A percentile compares a stretch with the other conserved stretches of the same genome.
Evolutionary conservation across 306 rosid genomes (phyloP).

Genomic region (Cucurbita moschata): DNA sequence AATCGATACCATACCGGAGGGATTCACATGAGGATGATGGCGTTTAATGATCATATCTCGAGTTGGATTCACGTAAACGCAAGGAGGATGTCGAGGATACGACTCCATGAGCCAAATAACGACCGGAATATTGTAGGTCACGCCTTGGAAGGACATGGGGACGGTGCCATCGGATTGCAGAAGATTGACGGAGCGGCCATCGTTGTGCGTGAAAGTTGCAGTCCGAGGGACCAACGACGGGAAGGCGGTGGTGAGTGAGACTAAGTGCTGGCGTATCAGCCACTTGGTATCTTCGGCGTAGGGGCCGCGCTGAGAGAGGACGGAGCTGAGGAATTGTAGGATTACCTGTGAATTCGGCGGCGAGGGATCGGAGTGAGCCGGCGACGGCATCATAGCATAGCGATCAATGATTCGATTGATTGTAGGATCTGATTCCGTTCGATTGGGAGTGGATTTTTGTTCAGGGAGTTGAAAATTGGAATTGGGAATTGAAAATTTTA

Average conservation of each 20-base stretch:
- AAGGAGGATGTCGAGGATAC: constrained; percentile 83
- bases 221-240: constrained; percentile 79
- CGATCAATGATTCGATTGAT: neutral
- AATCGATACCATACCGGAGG: constrained; percentile 65
- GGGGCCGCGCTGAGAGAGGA: constrained; percentile 94
- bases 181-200: constrained; percentile 82
- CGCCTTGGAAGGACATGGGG: constrained; percentile 59
- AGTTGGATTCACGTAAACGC: constrained; percentile 81
- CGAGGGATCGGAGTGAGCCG: constrained; percentile 16
- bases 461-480: neutral
- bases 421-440: neutral
- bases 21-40: constrained; percentile 57
- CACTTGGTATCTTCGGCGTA: constrained; percentile 77
- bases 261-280: constrained; percentile 80
- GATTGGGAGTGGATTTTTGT: neutral
- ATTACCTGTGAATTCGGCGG: constrained; percentile 33
- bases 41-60: constrained; percentile 94
- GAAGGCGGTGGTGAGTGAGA: constrained; percentile 34
- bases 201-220: constrained; percentile 84
- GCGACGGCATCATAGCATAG: constrained; percentile 30
- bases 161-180: constrained; percentile 85
- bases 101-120: constrained; percentile 86
- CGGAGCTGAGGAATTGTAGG: constrained; percentile 69
- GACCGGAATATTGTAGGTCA: constrained; percentile 82
- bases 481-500: too few species aligned